phyloP scores from a whole-genome alignment of 495 filamentous ascomycete species.

The Apodospora peruviana region DNA sequence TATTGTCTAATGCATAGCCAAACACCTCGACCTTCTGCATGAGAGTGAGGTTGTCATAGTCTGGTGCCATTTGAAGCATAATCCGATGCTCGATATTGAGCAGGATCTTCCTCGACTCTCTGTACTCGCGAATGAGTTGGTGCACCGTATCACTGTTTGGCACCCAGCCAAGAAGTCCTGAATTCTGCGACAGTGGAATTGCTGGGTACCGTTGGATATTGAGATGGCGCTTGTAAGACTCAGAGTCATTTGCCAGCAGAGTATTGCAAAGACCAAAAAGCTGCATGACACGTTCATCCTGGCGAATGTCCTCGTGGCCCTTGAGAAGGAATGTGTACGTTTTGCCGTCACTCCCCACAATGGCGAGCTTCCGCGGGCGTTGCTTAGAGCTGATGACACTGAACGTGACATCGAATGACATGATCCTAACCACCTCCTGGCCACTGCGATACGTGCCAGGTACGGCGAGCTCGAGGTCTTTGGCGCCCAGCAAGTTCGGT shows the following conservation, averaged over 20 bases:
- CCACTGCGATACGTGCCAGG: slow-evolving; percentile 91
- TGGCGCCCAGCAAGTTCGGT: slow-evolving; percentile 76
- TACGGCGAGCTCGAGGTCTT: slow-evolving; percentile 82
- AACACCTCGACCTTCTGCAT: slow-evolving; percentile 99
- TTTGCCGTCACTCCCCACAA: slow-evolving; percentile 81
- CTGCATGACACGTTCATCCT: slow-evolving; percentile 99
- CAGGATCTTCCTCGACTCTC: slow-evolving; percentile 91
- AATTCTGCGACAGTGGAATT: slow-evolving; percentile 92
- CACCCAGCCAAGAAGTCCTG: slow-evolving; percentile 94
- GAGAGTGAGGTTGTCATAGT: slow-evolving; percentile 94
- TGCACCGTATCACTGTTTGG: slow-evolving; percentile 96
- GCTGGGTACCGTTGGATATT: slow-evolving; percentile 93
- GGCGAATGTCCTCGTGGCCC: slow-evolving; percentile 96
- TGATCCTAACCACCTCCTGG: slow-evolving; percentile 77
- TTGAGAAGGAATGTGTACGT: slow-evolving; percentile 86
- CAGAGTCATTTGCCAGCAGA: slow-evolving; percentile 81
- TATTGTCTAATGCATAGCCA: slow-evolving; percentile 97
- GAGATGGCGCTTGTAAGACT: slow-evolving; percentile 93
- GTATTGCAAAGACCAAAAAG: slow-evolving; percentile 96
- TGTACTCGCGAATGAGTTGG: slow-evolving; percentile 92
- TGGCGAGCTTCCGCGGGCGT: slow-evolving; percentile 79
- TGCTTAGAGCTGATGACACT: slow-evolving; percentile 97
- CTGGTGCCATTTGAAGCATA: slow-evolving; percentile 99
- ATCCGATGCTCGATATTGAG: slow-evolving; percentile 99
- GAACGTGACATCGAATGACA: slow-evolving; percentile 80